A percentile compares a stretch with the other conserved stretches of the same genome.
These are phyloP conservation scores for Zygotorulaspora chibaensis DNA, from an alignment of 805 yeast species.

Conservation along the genomic window DNA sequence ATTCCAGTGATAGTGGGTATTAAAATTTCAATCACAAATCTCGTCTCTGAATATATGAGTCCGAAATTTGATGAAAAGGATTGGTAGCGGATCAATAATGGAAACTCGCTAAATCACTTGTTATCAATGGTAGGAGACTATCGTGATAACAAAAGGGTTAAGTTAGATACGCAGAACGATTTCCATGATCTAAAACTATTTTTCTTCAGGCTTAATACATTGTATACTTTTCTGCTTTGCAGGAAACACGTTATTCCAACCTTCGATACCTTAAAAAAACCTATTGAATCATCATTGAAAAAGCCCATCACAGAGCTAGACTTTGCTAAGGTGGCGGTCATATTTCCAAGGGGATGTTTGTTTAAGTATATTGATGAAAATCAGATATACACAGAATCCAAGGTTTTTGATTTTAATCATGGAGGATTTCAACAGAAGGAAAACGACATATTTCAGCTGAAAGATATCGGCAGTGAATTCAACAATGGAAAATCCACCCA, in stretches of 20 bases:
- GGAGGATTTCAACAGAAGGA: constrained; percentile 56
- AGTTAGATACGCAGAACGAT: constrained; percentile 25
- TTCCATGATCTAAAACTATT: constrained; percentile 43
- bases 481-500: constrained; percentile 42
- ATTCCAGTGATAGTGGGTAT: neutral
- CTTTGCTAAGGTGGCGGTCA: constrained; percentile 55
- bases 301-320: constrained; percentile 47
- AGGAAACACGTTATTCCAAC: constrained; percentile 58
- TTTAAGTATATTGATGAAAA: constrained; percentile 78
- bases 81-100: too few relatives aligned
- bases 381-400: constrained; percentile 44
- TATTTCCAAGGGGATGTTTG: constrained; percentile 65
- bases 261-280: constrained; percentile 47
- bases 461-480: constrained; percentile 34
- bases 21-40: neutral
- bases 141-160: constrained; percentile 10
- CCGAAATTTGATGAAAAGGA: too few relatives aligned
- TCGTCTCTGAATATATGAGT: constrained; percentile 1
- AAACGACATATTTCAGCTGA: constrained; percentile 47
- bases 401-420: constrained; percentile 36
- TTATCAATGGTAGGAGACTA: neutral
- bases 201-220: constrained; percentile 53
- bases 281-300: constrained; percentile 49
- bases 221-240: constrained; percentile 58
- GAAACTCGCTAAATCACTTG: too few relatives aligned